Percentiles rank a stretch among this genome's conserved stretches.
Conservation (phyloP, 495 filamentous ascomycete species). For the Sporormia fimetaria region DNA sequence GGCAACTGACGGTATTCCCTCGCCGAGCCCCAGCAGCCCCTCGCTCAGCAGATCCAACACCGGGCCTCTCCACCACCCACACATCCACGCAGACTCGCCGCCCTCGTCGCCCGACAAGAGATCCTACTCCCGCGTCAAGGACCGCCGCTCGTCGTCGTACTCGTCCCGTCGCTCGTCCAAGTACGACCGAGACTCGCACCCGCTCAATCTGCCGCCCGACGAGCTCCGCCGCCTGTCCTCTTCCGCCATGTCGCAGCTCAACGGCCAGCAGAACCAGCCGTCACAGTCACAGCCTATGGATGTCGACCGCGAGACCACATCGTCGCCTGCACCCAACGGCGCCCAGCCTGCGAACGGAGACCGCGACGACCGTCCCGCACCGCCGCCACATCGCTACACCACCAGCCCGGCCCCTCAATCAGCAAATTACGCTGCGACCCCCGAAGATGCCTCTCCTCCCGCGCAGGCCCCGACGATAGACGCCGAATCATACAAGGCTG, state of each 20-base stretch:
- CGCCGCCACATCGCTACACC: constrained; percentile 65
- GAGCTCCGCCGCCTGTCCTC: constrained; percentile 64
- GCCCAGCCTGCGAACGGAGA: constrained; percentile 40
- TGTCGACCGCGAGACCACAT: constrained; percentile 56
- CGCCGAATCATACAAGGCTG: constrained; percentile 79
- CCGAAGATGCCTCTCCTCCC: constrained; percentile 26
- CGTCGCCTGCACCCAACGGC: constrained; percentile 34
- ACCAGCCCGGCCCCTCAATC: constrained; percentile 42
- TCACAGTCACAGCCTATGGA: constrained; percentile 62
- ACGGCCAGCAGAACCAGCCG: constrained; percentile 41
- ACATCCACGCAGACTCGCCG: constrained; percentile 16
- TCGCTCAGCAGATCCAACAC: constrained; percentile 5
- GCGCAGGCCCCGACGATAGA: constrained; percentile 46
- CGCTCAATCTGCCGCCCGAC: constrained; percentile 77
- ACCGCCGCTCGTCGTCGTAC: constrained; percentile 15
- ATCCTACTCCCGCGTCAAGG: constrained; percentile 16
- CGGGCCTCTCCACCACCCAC: constrained; percentile 9
- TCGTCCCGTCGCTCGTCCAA: constrained; percentile 32
- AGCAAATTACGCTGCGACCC: constrained; percentile 29
- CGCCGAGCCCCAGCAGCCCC: constrained; percentile 3
- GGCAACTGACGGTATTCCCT: too few species aligned
- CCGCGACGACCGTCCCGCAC: constrained; percentile 56
- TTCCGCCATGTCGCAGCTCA: constrained; percentile 43
- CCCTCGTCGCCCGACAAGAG: constrained; percentile 27
- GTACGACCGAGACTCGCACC: constrained; percentile 59